These are phyloP conservation scores for Epichloe coenophiala DNA, from an alignment of 2,329 filamentous ascomycete species.

Conservation along the genomic window DNA sequence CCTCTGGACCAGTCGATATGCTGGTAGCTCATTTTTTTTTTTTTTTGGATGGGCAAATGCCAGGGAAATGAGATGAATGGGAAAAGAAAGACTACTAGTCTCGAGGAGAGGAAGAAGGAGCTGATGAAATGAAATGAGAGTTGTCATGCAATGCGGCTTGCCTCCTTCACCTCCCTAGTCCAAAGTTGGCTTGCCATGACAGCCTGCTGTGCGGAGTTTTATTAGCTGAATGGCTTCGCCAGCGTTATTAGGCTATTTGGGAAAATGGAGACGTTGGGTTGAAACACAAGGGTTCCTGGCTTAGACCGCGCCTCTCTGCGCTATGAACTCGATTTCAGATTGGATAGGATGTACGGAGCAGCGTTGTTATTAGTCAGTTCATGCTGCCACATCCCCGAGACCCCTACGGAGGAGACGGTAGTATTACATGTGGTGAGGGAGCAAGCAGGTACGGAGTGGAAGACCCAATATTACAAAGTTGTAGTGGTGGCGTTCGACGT, in stretches of 20 bases:
- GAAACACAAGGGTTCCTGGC: slow-evolving; percentile 3
- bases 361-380: no score
- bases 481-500: neutral
- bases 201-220: neutral
- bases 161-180: no score
- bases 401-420: no score
- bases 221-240: neutral
- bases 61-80: neutral
- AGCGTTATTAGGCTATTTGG: neutral
- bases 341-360: no score
- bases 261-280: slow-evolving; percentile 2
- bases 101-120: neutral
- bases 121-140: neutral
- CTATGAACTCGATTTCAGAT: neutral
- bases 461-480: neutral
- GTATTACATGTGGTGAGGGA: no score
- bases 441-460: no score
- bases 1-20: neutral
- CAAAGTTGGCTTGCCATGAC: neutral
- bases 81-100: neutral
- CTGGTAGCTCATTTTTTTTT: slow-evolving; percentile 5
- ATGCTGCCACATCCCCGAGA: no score
- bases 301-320: neutral
- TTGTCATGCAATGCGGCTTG: neutral
- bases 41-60: neutral